Conservation (phyloP, 352 stramenopile genomes). For the Bremia lactucae region DNA sequence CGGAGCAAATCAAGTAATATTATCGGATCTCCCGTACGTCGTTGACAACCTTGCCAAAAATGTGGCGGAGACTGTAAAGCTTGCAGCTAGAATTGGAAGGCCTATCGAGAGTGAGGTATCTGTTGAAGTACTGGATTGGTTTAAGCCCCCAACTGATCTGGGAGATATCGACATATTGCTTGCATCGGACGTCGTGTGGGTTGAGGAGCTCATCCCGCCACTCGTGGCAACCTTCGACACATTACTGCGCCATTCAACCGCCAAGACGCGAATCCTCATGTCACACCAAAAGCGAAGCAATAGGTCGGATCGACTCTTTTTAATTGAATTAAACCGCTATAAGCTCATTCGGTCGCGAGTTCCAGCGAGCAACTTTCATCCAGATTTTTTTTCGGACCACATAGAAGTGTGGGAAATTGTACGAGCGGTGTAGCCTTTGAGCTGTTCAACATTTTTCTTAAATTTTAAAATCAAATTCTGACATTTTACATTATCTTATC, state of each 20-base stretch:
- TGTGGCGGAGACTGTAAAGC: slow-evolving; percentile 28
- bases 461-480: slow-evolving; percentile 4
- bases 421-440: slow-evolving; percentile 8
- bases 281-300: slow-evolving; percentile 60
- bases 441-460: too few relatives aligned
- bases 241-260: slow-evolving; percentile 28
- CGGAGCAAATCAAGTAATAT: slow-evolving; percentile 54
- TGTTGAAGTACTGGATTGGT: slow-evolving; percentile 58
- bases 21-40: slow-evolving; percentile 85
- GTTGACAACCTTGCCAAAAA: slow-evolving; percentile 70
- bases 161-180: slow-evolving; percentile 72
- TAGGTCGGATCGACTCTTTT: slow-evolving; percentile 47
- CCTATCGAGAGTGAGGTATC: slow-evolving; percentile 6
- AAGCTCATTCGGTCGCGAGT: slow-evolving; percentile 23
- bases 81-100: slow-evolving; percentile 6
- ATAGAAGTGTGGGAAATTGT: slow-evolving; percentile 42
- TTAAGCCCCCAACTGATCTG: slow-evolving; percentile 37
- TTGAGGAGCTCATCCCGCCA: slow-evolving; percentile 76
- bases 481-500: background rate
- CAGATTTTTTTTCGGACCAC: slow-evolving; percentile 28
- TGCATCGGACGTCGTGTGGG: slow-evolving; percentile 87
- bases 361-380: slow-evolving; percentile 21
- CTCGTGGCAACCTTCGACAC: slow-evolving; percentile 66
- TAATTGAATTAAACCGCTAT: slow-evolving; percentile 32
- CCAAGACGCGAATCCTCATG: slow-evolving; percentile 43